Evolutionary conservation across 2,329 filamentous ascomycete species (phyloP).

Genomic region (Xylariaceae sp.): DNA sequence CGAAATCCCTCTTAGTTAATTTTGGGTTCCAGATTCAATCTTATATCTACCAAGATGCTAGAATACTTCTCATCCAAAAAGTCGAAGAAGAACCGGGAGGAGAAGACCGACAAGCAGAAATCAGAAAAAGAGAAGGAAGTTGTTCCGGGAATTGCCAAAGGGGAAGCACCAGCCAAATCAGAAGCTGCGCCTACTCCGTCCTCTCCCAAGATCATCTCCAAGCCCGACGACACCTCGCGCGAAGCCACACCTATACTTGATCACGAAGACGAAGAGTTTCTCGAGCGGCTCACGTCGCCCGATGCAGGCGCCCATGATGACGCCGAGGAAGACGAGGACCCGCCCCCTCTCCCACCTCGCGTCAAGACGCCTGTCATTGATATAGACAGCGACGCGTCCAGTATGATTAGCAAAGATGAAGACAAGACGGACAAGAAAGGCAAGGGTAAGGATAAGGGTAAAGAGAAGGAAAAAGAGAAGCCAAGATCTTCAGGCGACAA

Average conservation of each 20-base stretch:
- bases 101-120: slow-evolving; percentile 48
- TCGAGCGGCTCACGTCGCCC: slow-evolving; percentile 57
- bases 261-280: slow-evolving; percentile 63
- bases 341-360: slow-evolving; percentile 62
- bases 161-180: slow-evolving; percentile 19
- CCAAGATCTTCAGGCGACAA: slow-evolving; percentile 26
- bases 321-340: slow-evolving; percentile 50
- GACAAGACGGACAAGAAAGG: slow-evolving; percentile 31
- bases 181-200: neutral
- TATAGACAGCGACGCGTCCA: slow-evolving; percentile 52
- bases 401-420: slow-evolving; percentile 38
- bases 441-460: slow-evolving; percentile 41
- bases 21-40: neutral
- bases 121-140: slow-evolving; percentile 33
- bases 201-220: slow-evolving; percentile 36
- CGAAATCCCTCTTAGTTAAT: no score
- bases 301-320: slow-evolving; percentile 40
- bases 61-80: slow-evolving; percentile 69
- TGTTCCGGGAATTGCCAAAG: slow-evolving; percentile 37
- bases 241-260: slow-evolving; percentile 55
- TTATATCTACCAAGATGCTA: slow-evolving; percentile 52
- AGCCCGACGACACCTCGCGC: slow-evolving; percentile 27
- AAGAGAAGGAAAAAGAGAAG: slow-evolving; percentile 44
- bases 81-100: slow-evolving; percentile 62
- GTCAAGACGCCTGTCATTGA: slow-evolving; percentile 57